Base-by-base conservation (phyloP, 1,139 yeast species). In the Suhomyces ambrosiae region DNA sequence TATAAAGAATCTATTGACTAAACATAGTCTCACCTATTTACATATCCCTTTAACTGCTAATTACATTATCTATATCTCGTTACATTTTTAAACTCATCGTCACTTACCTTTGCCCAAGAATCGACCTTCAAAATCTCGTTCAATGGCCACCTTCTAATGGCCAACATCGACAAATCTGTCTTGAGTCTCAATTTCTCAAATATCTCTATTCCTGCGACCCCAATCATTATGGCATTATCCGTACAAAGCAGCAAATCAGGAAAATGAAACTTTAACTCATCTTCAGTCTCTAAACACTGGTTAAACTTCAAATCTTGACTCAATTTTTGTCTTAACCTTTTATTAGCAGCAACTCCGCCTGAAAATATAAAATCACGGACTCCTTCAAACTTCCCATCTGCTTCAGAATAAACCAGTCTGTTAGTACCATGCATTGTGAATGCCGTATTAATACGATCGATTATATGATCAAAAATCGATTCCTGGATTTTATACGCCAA, bases 161-260 rank as follows among this genome's bases (percentile, higher is more conserved):
- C 90, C 8, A 71, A 54, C 5, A 81, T 74, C 11, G 63, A 65
- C 28, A 83, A 54, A 21, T 72, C 76, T 0, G 87, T 76, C 13
- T 70, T 68, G 19, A 73, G 41, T 3, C 70, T 52, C 23, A 69
- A 66, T 9, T 59, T 54, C 55, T 89, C 96, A 55, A 68, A 84
- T 11, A 89, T 66, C 54, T 90, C 96, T 9, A 90, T 86, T 0
- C 97, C 98, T 0, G 97, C 96, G 79, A 95, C 86, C 0, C 97
- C 98, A 38, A 92, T 92, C 99, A 92, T 92, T 2, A 89, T 77
- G 0, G 97, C 96, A 60, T 92, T 94, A 55, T 92, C 98, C 0
- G 97, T 88, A 55, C 98, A 94, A 46, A 90, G 67, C 5, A 73
- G 64, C 6, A 81, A 68, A 19, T 77, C 81, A 0, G 97, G 96